phyloP scores from a whole-genome alignment of 176 grass and related monocot genomes.

The Carex pumila region DNA sequence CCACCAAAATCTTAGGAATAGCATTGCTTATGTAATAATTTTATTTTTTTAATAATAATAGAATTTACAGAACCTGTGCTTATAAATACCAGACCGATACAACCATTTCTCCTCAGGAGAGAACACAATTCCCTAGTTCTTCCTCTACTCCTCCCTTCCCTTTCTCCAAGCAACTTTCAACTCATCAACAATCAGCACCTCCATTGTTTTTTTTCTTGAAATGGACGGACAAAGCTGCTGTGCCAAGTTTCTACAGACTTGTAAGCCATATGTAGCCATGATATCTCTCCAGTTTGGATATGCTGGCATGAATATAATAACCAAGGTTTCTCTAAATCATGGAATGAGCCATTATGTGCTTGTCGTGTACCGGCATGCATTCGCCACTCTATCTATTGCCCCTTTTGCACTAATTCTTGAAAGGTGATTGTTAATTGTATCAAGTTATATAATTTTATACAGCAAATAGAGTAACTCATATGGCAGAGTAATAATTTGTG shows the following conservation, averaged over 20 bases:
- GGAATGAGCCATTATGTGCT: constrained; percentile 99
- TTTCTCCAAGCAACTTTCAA: not conserved
- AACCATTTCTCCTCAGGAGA: constrained; percentile 5
- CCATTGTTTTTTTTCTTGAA: not conserved
- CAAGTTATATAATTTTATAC: not conserved
- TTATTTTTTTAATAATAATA: not conserved
- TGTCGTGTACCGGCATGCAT: constrained; percentile 95
- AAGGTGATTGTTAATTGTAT: constrained; percentile 27
- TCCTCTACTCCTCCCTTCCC: not conserved
- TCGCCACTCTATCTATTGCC: constrained; percentile 95
- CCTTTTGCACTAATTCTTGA: constrained; percentile 91
- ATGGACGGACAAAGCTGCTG: constrained; percentile 32
- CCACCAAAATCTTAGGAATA: constrained; percentile 3
- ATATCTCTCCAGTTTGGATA: constrained; percentile 97
- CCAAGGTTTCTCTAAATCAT: constrained; percentile 97
- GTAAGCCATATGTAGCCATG: constrained; percentile 96
- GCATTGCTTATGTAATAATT: not conserved
- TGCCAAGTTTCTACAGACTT: constrained; percentile 52
- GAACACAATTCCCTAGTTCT: not conserved
- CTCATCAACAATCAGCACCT: not conserved
- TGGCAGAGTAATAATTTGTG: not conserved
- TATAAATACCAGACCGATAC: constrained; percentile 25
- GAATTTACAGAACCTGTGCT: not conserved
- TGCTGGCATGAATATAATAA: constrained; percentile 98
- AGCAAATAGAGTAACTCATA: not conserved